Percentiles rank a stretch among this genome's conserved stretches.
Conservation (phyloP, 208 protist species). For the Novymonas esmeraldas region DNA sequence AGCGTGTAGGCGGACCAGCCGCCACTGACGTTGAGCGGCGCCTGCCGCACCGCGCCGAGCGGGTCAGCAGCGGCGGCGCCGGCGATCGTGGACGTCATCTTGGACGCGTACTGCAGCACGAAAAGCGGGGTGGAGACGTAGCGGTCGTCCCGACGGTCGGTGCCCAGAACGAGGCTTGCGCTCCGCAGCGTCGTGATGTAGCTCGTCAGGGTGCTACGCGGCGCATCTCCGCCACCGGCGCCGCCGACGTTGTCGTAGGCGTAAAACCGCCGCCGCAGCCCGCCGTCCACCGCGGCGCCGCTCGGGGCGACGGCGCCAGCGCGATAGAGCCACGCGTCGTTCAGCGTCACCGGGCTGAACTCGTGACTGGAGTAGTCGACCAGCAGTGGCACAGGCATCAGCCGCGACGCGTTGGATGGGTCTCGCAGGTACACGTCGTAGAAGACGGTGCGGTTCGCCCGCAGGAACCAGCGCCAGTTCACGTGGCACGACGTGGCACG, state of each 20-base stretch:
- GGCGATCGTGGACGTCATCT: slow-evolving; percentile 26
- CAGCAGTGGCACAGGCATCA: slow-evolving; percentile 71
- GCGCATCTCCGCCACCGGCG: slow-evolving; percentile 12
- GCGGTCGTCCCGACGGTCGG: slow-evolving; percentile 5
- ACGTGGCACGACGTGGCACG: slow-evolving; percentile 37
- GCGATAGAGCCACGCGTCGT: slow-evolving; percentile 47
- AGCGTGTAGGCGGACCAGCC: slow-evolving; percentile 18
- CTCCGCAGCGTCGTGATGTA: slow-evolving; percentile 43
- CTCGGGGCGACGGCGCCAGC: slow-evolving; percentile 5
- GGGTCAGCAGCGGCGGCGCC: slow-evolving; percentile 1
- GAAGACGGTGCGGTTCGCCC: slow-evolving; percentile 43
- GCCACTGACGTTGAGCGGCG: slow-evolving; percentile 20
- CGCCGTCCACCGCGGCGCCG: slow-evolving; percentile 7
- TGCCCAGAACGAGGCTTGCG: slow-evolving; percentile 37
- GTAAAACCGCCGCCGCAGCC: slow-evolving; percentile 64
- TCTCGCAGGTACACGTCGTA: slow-evolving; percentile 79
- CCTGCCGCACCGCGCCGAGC: slow-evolving; percentile 9
- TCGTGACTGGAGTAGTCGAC: slow-evolving; percentile 53
- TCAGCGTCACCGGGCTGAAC: slow-evolving; percentile 33
- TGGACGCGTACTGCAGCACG: slow-evolving; percentile 62
- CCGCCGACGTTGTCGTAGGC: slow-evolving; percentile 75
- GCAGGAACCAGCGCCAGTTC: slow-evolving; percentile 47
- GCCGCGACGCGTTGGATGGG: slow-evolving; percentile 44
- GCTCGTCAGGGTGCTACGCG: neutral
- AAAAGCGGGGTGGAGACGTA: slow-evolving; percentile 42